Conservation (phyloP, 768 basidiomycete genomes). For the Tylopilus plumbeoviolaceoides region DNA sequence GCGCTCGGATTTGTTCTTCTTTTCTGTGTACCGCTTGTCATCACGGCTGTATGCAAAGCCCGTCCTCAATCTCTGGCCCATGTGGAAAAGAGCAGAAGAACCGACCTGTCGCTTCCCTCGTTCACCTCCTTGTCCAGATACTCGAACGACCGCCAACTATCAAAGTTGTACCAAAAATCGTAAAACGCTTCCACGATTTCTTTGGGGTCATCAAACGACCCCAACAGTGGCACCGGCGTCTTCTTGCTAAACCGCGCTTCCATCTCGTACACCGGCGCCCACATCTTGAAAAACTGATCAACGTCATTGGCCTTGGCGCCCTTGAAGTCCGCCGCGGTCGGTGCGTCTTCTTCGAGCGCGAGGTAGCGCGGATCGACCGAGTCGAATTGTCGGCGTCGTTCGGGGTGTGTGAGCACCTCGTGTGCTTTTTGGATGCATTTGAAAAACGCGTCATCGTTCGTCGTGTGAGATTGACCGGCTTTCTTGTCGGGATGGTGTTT, state of each 20-base stretch:
- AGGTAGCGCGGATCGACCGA: conserved; percentile 83
- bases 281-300: conserved; percentile 65
- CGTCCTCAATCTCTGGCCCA: conserved; percentile 8
- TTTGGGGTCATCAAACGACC: conserved; percentile 66
- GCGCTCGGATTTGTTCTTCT: conserved; percentile 98
- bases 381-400: conserved; percentile 93
- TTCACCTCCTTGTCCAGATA: conserved; percentile 98
- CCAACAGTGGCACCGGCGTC: conserved; percentile 81
- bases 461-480: conserved; percentile 66
- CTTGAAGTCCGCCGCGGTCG: conserved; percentile 60
- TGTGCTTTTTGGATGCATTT: conserved; percentile 99
- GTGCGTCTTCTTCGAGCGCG: conserved; percentile 73
- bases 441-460: conserved; percentile 98
- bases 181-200: conserved; percentile 89
- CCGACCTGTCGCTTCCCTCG: conserved; percentile 92
- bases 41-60: conserved; percentile 62
- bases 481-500: conserved; percentile 99
- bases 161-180: conserved; percentile 99
- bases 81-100: conserved; percentile 8
- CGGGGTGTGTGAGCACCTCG: conserved; percentile 83
- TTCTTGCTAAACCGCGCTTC: conserved; percentile 89
- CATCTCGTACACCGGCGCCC: conserved; percentile 81
- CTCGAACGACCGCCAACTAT: conserved; percentile 97
- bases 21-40: conserved; percentile 98
- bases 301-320: conserved; percentile 39